Evolutionary conservation across 2,329 filamentous ascomycete genomes (phyloP).

Genomic region (Epichloe elymi): DNA sequence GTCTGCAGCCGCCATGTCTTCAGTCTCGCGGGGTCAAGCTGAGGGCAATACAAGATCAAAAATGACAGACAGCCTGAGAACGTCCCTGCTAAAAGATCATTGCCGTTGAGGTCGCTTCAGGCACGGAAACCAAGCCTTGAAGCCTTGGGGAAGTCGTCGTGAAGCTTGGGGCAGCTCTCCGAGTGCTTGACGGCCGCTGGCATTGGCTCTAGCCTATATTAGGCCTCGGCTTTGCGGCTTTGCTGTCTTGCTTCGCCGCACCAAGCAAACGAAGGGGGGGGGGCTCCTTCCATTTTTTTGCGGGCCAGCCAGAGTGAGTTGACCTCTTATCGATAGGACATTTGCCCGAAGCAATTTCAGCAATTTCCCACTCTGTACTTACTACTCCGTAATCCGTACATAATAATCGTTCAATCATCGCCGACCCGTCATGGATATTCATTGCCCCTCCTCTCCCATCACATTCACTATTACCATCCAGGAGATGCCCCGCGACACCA

Average conservation of each 20-base stretch:
- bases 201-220: not conserved
- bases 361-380: too few relatives aligned
- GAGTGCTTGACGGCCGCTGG: not conserved
- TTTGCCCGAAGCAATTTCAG: too few relatives aligned
- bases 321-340: too few relatives aligned
- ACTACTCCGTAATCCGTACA: too few relatives aligned
- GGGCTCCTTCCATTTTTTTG: too few relatives aligned
- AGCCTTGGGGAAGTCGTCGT: not conserved
- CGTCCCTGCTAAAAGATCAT: not conserved
- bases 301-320: too few relatives aligned
- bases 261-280: not conserved
- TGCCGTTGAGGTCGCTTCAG: not conserved
- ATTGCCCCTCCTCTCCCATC: not conserved
- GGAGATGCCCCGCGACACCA: not conserved
- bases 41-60: not conserved
- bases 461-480: not conserved
- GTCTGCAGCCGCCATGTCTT: slow-evolving; percentile 18
- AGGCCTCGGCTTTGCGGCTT: not conserved
- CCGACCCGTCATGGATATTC: too few relatives aligned
- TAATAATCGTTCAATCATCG: too few relatives aligned
- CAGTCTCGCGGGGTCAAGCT: not conserved
- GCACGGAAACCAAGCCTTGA: not conserved
- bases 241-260: not conserved
- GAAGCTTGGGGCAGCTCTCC: not conserved
- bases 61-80: not conserved